A percentile compares a stretch with the other conserved stretches of the same genome.
Conservation (phyloP, 2,329 filamentous ascomycete species). For the Elsinoe perseae region DNA sequence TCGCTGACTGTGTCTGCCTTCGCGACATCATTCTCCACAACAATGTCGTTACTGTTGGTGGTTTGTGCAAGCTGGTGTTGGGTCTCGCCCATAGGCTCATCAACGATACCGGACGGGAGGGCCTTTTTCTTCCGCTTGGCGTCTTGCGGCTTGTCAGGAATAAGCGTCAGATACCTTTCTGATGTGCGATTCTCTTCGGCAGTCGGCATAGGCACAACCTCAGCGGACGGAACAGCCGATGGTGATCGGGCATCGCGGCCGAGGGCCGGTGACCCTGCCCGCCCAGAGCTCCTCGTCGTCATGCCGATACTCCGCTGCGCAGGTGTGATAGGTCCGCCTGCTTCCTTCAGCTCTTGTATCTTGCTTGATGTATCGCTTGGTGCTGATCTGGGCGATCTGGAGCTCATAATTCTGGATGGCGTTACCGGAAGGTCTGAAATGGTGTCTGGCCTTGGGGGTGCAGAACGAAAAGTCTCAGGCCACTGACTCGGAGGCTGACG, state of each 20-base stretch:
- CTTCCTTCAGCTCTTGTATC: conserved; percentile 11
- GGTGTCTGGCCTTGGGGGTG: conserved; percentile 3
- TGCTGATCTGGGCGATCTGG: conserved; percentile 9
- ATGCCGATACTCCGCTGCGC: conserved; percentile 14
- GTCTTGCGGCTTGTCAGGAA: conserved; percentile 22
- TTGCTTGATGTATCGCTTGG: conserved; percentile 1
- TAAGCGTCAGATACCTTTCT: conserved; percentile 28
- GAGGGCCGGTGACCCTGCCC: conserved; percentile 9
- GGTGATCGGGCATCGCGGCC: conserved; percentile 25
- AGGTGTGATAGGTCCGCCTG: conserved; percentile 11
- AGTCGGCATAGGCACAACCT: conserved; percentile 22
- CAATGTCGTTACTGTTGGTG: neutral
- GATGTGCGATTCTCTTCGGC: conserved; percentile 30
- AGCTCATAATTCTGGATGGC: conserved; percentile 9
- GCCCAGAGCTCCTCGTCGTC: conserved; percentile 12
- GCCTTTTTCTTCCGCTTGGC: conserved; percentile 5
- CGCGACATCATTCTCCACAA: neutral
- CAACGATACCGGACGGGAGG: neutral
- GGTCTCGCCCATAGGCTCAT: conserved; percentile 13
- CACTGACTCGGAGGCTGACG: conserved; percentile 15
- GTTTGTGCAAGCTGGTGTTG: neutral
- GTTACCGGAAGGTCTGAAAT: neutral
- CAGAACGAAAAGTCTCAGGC: conserved; percentile 13
- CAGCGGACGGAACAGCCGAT: conserved; percentile 28
- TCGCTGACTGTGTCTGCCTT: neutral